phyloP scores from a whole-genome alignment of 2,329 filamentous ascomycete genomes.

The Fusarium tuaranense region DNA sequence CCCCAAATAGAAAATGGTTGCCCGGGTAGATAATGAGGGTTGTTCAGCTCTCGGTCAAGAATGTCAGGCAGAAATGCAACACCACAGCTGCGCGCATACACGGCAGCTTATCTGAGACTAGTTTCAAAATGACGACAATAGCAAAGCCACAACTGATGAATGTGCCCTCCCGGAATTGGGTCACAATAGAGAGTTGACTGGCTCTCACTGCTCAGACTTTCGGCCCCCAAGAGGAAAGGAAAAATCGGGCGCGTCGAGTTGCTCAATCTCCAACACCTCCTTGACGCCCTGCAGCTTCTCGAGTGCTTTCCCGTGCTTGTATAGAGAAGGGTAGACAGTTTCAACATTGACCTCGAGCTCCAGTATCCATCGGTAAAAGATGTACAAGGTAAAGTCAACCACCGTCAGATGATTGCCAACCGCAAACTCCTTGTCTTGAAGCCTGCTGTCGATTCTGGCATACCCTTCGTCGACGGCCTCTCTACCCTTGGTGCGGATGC shows the following conservation, averaged over 20 bases:
- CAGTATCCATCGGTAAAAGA: slow-evolving; percentile 36
- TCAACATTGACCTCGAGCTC: slow-evolving; percentile 18
- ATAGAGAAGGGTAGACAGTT: slow-evolving; percentile 9
- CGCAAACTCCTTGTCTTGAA: background rate
- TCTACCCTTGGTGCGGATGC: slow-evolving; percentile 13
- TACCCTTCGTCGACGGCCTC: background rate
- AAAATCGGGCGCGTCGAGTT: background rate
- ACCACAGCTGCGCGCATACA: background rate
- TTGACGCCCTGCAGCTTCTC: slow-evolving; percentile 20
- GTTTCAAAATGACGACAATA: background rate
- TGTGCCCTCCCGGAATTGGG: background rate
- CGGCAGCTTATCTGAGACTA: background rate
- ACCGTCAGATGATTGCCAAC: slow-evolving; percentile 25
- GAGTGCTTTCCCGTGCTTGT: background rate
- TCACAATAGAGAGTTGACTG: background rate
- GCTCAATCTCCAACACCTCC: slow-evolving; percentile 15
- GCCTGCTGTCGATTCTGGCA: slow-evolving; percentile 4
- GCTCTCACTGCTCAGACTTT: background rate
- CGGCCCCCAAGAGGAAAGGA: background rate
- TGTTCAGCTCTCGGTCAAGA: background rate
- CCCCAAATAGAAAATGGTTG: slow-evolving; percentile 1
- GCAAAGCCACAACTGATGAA: background rate
- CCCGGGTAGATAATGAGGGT: background rate
- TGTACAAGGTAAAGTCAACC: slow-evolving; percentile 37
- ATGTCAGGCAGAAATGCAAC: background rate